These are phyloP conservation scores for Pelargonium australe DNA, from an alignment of 441 rosid genomes.

Conservation along the genomic window DNA sequence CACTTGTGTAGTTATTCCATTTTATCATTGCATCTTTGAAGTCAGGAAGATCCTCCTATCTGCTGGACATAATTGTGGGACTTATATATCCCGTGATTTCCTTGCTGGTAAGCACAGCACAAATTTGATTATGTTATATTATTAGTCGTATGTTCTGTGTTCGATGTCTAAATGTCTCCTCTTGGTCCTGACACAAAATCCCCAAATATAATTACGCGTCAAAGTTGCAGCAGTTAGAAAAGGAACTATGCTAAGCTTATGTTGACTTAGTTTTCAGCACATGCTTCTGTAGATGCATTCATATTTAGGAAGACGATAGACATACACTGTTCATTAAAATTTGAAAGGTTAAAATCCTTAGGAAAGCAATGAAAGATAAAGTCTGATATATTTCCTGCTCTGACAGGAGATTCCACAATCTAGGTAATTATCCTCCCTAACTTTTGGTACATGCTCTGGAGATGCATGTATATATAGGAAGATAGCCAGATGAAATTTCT, in stretches of 20 bases:
- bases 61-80: conserved; percentile 71
- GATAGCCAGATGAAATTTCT: neutral
- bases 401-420: neutral
- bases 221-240: neutral
- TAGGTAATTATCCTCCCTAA: neutral
- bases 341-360: neutral
- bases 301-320: neutral
- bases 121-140: conserved; percentile 10
- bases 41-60: conserved; percentile 91
- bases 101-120: conserved; percentile 59
- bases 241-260: neutral
- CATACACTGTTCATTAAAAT: neutral
- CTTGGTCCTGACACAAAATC: neutral
- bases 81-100: conserved; percentile 84
- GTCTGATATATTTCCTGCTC: conserved; percentile 1
- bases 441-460: neutral
- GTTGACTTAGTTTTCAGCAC: neutral
- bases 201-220: neutral
- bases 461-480: too few species aligned
- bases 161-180: conserved; percentile 1
- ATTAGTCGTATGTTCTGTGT: conserved; percentile 6
- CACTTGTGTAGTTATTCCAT: conserved; percentile 62
- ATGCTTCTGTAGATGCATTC: neutral
- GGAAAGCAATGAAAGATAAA: neutral
- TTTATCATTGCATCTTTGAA: conserved; percentile 81